Conservation (phyloP, 352 stramenopile genomes). For the Globisporangium heterothallicum region DNA sequence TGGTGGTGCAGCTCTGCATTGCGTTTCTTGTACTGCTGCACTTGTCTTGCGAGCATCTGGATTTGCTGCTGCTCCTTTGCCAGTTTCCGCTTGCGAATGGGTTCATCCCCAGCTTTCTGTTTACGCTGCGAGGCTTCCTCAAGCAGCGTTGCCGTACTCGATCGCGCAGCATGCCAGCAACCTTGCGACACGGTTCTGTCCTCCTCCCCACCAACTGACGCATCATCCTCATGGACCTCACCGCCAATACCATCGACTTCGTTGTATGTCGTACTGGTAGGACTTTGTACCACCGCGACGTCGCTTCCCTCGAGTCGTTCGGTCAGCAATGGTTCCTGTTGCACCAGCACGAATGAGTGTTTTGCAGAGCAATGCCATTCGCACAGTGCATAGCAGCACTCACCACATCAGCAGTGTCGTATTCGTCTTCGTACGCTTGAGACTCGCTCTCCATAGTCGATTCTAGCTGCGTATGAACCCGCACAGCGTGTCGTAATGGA, state of each 20-base stretch:
- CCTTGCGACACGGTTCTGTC: neutral
- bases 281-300: no score
- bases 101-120: neutral
- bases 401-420: slow-evolving; percentile 12
- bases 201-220: no score
- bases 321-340: slow-evolving; percentile 9
- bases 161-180: slow-evolving; percentile 2
- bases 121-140: neutral
- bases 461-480: no score
- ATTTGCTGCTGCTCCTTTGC: slow-evolving; percentile 11
- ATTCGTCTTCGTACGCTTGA: slow-evolving; percentile 24
- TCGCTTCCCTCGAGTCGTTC: slow-evolving; percentile 7
- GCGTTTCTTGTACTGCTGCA: slow-evolving; percentile 37
- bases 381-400: neutral
- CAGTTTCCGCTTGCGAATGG: slow-evolving; percentile 3
- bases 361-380: neutral
- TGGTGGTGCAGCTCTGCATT: slow-evolving; percentile 41
- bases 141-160: neutral
- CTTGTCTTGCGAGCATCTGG: slow-evolving; percentile 29
- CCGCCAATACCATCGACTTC: neutral
- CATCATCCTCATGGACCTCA: neutral
- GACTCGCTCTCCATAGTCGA: slow-evolving; percentile 15
- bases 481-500: no score
- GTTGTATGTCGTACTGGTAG: no score
- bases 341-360: neutral